Base-by-base conservation (phyloP, 306 rosid species). In the Calophaca sinica region DNA sequence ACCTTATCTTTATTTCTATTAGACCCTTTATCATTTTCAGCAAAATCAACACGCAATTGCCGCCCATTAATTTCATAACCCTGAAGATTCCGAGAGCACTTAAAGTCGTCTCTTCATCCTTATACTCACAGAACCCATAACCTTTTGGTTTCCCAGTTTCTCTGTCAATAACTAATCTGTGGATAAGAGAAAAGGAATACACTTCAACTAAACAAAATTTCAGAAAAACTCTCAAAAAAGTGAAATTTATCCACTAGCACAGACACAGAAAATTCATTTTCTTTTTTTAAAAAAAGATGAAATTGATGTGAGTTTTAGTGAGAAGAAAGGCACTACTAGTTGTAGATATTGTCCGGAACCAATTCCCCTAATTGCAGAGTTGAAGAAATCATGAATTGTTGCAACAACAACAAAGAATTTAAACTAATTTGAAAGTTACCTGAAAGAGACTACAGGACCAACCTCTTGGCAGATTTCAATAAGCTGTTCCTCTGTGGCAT, bases 101-200 rank as follows among this genome's bases (percentile, higher is more conserved):
- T 82, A 92, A 71, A 55, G 99, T 98, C 3, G 99, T 96, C 81
- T 96, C 99, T 83, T 96, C 99, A 87, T 96, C 99, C 96, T 92
- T 96, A 80, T 92, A 96, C 88, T 96, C 99, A 71, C 99, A 96
- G 85, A 96, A 96, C 4, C 99, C 99, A 50, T 92, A 96, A 76
- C 99, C 99, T 68, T 96, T 96, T 35, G 98, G 99, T 66, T 96
- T 96, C 76, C 99, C 98, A 67, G 99, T 96, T 88, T 96, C 99
- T 77, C 99, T 86, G 62, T 96, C 99, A 74, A 88, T 90, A 70
- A 96, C 99, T 83, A 96, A 81, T 77, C 99, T 96, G 89, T 35
- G 46, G 51, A 72, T 35, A 58, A 70, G 35, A 35, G 41, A 12
- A 61, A 39, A 75, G n/a, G 38, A 26, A 52, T 33, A 66, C 29